Conservation (phyloP, 2,329 filamentous ascomycete species). For the Chaetothyriales sp. region DNA sequence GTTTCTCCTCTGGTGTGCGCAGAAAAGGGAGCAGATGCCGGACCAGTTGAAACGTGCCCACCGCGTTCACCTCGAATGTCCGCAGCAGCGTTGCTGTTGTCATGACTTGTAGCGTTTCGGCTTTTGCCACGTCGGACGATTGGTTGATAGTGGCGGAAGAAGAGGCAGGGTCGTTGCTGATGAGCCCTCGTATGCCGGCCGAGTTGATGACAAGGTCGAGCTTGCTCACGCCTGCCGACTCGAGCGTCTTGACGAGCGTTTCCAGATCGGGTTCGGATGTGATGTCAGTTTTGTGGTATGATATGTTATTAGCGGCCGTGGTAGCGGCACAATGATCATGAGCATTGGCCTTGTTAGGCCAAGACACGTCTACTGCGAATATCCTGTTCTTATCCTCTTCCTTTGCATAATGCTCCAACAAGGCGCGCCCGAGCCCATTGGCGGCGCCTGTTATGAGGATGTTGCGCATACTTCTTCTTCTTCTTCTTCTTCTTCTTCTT, state of each 20-base stretch:
- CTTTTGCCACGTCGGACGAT: background rate
- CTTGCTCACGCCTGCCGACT: slow-evolving; percentile 1
- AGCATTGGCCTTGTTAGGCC: background rate
- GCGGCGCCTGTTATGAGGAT: slow-evolving; percentile 25
- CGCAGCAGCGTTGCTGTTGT: slow-evolving; percentile 8
- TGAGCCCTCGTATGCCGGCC: slow-evolving; percentile 30
- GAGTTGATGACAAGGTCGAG: slow-evolving; percentile 31
- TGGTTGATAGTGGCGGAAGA: background rate
- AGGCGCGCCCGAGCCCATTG: slow-evolving; percentile 24
- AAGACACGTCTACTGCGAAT: slow-evolving; percentile 2
- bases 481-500: no score
- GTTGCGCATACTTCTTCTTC: background rate
- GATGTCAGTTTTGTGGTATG: slow-evolving; percentile 14
- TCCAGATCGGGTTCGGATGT: background rate
- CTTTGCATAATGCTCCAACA: slow-evolving; percentile 15
- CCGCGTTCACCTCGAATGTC: slow-evolving; percentile 30
- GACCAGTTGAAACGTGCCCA: slow-evolving; percentile 30
- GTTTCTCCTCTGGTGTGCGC: slow-evolving; percentile 12
- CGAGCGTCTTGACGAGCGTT: background rate
- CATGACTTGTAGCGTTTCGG: slow-evolving; percentile 21
- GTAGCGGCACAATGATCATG: background rate
- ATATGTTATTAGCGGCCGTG: slow-evolving; percentile 16
- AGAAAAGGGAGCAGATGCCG: slow-evolving; percentile 27
- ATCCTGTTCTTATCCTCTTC: background rate
- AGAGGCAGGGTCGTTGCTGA: background rate